Conservation (phyloP, 169 alveolate genomes). For the Pseudocohnilembus persalinus region DNA sequence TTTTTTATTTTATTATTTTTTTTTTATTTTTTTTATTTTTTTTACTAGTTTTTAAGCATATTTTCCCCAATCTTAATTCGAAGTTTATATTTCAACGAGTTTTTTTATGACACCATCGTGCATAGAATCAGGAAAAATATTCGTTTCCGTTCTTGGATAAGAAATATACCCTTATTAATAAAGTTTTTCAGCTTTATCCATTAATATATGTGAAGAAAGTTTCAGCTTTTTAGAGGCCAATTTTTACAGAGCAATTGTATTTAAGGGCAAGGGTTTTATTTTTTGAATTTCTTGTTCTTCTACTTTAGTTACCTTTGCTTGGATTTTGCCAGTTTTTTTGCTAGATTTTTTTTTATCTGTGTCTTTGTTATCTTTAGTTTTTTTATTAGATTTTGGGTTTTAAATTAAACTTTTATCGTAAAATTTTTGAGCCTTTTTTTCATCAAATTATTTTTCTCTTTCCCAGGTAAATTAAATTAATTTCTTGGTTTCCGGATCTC, state of each 20-base stretch:
- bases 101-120: slow-evolving; percentile 61
- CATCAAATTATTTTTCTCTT: not conserved
- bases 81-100: slow-evolving; percentile 73
- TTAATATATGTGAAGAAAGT: slow-evolving; percentile 88
- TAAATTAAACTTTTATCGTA: slow-evolving; percentile 23
- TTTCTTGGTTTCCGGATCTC: slow-evolving; percentile 32
- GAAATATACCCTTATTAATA: slow-evolving; percentile 92
- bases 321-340: not conserved
- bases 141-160: slow-evolving; percentile 99
- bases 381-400: slow-evolving; percentile 74
- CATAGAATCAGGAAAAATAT: slow-evolving; percentile 92
- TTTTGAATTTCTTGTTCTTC: slow-evolving; percentile 52
- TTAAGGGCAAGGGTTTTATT: slow-evolving; percentile 85
- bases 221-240: slow-evolving; percentile 39
- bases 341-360: slow-evolving; percentile 76
- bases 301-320: slow-evolving; percentile 30
- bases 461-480: not conserved
- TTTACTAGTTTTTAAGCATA: slow-evolving; percentile 82
- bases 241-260: slow-evolving; percentile 66
- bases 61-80: slow-evolving; percentile 87
- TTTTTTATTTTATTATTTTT: too few relatives aligned
- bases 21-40: slow-evolving; percentile 1
- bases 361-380: slow-evolving; percentile 67
- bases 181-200: slow-evolving; percentile 96
- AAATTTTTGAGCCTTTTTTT: not conserved